Evolutionary conservation across 148 eudicot species (phyloP), one percentile per base, ranked within the genome.

Genomic region (Hydrangea macrophylla): DNA sequence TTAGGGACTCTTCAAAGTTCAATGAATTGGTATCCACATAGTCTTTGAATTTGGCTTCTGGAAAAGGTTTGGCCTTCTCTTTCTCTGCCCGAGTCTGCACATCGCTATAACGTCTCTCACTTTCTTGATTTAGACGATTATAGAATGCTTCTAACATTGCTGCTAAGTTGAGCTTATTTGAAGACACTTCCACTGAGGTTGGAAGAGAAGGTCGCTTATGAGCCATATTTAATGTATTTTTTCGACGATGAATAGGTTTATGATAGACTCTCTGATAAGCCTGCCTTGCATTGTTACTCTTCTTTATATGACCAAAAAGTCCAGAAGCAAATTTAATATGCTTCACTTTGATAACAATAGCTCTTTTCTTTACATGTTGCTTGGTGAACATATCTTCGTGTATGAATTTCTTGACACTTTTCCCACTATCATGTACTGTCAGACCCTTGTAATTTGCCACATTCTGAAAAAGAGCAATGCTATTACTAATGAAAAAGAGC

Each of bases 81-180:
- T 64, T 64, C 56, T 82, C 78, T 24, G 42, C 68, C 27, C 65
- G 82, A 40, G 75, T 65, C 25, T 30, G 26, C 18, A 50, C 28
- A 33, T 42, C 32, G 27, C 44, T 35, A 18, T 55, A 33, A 36
- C 25, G 50, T 51, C 36, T 72, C 54, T 32, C 54, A 48, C n/a
- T 48, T 48, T 60, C 72, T 8, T 13, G 69, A 50, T 57, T 23
- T 56, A 50, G 56, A 40, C 62, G 65, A 55, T 30, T 58, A 50
- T 28, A 31, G 53, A 67, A 37, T 36, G 65, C 57, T 28, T 24
- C 57, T 0, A 60, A 67, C 6, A 74, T 55, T 28, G 72, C 67
- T 25, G 60, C 62, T 17, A 74, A 28, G 10, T 56, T 67, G 55
- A 67, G 44, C 59, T 68, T 74, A n/a, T 60, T 35, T 30, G 45